A percentile compares a stretch with the other conserved stretches of the same genome.
Evolutionary conservation across 805 yeast species (phyloP).

Genomic region (Saccharomycopsis malanga): DNA sequence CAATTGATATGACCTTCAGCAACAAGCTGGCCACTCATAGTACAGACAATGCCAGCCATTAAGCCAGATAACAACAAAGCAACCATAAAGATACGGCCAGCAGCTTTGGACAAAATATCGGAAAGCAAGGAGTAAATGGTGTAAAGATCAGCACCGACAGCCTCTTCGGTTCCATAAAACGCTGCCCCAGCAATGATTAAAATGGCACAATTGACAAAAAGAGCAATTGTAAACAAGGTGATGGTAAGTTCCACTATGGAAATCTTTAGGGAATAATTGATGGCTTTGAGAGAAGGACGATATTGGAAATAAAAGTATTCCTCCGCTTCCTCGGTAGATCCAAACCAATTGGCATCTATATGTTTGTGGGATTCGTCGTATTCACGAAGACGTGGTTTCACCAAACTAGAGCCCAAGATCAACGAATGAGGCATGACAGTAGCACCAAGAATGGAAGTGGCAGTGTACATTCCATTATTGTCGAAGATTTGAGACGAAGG

Average conservation of each 20-base stretch:
- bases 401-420: slow-evolving; percentile 83
- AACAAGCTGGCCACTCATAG: slow-evolving; percentile 89
- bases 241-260: slow-evolving; percentile 65
- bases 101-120: slow-evolving; percentile 56
- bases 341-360: slow-evolving; percentile 6
- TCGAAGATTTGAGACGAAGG: slow-evolving; percentile 40
- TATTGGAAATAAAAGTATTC: slow-evolving; percentile 44
- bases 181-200: slow-evolving; percentile 78
- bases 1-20: slow-evolving; percentile 86
- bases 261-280: slow-evolving; percentile 61
- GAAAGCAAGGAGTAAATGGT: slow-evolving; percentile 64
- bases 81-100: slow-evolving; percentile 78
- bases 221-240: slow-evolving; percentile 71
- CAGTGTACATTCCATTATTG: slow-evolving; percentile 60
- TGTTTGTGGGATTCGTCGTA: slow-evolving; percentile 36
- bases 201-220: slow-evolving; percentile 82
- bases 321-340: slow-evolving; percentile 24
- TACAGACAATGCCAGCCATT: slow-evolving; percentile 88
- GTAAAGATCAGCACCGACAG: slow-evolving; percentile 73
- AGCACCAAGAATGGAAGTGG: slow-evolving; percentile 83
- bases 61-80: slow-evolving; percentile 83
- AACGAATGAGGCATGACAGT: slow-evolving; percentile 94
- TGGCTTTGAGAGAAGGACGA: slow-evolving; percentile 66
- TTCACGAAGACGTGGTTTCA: slow-evolving; percentile 76
- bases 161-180: slow-evolving; percentile 61